Conservation (phyloP, 176 grass and related monocot genomes). For the Triticum timopheevii region DNA sequence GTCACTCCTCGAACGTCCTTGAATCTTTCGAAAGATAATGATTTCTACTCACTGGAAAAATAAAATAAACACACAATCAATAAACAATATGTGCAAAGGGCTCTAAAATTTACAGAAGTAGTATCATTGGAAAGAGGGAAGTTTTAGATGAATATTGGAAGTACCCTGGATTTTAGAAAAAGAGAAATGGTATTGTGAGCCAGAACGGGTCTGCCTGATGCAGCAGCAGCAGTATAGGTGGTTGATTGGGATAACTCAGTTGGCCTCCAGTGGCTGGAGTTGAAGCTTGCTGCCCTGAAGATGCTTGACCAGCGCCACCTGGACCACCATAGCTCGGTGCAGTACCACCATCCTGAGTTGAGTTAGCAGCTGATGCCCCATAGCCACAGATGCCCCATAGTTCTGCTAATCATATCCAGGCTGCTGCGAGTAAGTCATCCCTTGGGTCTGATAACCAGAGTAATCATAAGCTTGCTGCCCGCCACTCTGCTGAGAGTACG, state of each 20-base stretch:
- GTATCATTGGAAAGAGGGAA: too few species aligned
- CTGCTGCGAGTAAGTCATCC: conserved; percentile 61
- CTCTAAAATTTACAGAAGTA: too few species aligned
- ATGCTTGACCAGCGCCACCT: conserved; percentile 54
- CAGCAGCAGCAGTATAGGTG: conserved; percentile 35
- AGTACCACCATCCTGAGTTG: conserved; percentile 29
- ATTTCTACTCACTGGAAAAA: too few species aligned
- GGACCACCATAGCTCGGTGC: conserved; percentile 51
- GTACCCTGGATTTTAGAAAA: too few species aligned
- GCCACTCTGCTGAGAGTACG: not conserved
- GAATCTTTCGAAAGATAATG: too few species aligned
- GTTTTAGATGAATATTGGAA: too few species aligned
- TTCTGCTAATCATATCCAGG: conserved; percentile 59
- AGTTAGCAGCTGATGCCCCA: conserved; percentile 41
- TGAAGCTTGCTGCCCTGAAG: conserved; percentile 62
- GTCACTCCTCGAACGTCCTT: too few species aligned
- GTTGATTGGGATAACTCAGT: conserved; percentile 54
- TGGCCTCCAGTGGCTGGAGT: conserved; percentile 41
- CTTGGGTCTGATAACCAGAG: conserved; percentile 52
- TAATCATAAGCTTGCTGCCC: conserved; percentile 57
- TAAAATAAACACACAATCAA: too few species aligned
- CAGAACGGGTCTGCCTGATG: not conserved
- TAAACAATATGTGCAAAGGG: too few species aligned
- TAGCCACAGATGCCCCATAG: conserved; percentile 40
- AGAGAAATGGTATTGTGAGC: too few species aligned